Percentiles rank a stretch among this genome's conserved stretches.
phyloP scores from a whole-genome alignment of 2,329 filamentous ascomycete genomes.

The Arthrobotrys megalospora region DNA sequence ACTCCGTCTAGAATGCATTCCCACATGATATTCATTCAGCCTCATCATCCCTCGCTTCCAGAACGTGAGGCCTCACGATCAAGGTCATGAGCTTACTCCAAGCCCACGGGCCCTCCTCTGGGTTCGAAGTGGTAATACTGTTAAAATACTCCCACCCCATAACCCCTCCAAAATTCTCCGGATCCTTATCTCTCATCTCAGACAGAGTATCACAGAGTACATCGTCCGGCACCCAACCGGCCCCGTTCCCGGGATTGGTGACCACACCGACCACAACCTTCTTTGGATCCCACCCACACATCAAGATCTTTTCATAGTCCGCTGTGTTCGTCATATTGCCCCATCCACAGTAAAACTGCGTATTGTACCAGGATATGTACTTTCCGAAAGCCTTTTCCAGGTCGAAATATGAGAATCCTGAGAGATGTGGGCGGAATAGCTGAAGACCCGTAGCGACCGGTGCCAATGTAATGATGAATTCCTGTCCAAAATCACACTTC shows the following conservation, averaged over 20 bases:
- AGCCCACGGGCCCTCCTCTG: constrained; percentile 67
- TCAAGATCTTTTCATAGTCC: constrained; percentile 72
- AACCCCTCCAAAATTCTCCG: constrained; percentile 77
- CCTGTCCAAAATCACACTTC: constrained; percentile 77
- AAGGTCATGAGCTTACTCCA: constrained; percentile 74
- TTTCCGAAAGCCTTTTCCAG: constrained; percentile 75
- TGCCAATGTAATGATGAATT: constrained; percentile 84
- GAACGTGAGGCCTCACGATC: constrained; percentile 49
- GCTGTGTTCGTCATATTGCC: constrained; percentile 72
- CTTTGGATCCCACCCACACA: constrained; percentile 78
- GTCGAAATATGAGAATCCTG: constrained; percentile 84
- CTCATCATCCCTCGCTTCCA: background rate
- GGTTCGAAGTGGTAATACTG: constrained; percentile 45
- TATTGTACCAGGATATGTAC: constrained; percentile 81
- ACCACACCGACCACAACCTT: constrained; percentile 86
- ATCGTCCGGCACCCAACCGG: constrained; percentile 75
- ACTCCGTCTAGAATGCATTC: constrained; percentile 28
- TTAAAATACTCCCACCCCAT: constrained; percentile 99
- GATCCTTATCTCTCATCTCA: constrained; percentile 45
- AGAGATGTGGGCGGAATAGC: constrained; percentile 74
- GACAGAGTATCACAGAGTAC: constrained; percentile 68
- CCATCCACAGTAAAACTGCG: constrained; percentile 95
- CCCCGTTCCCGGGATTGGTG: constrained; percentile 82
- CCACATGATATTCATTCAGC: constrained; percentile 1
- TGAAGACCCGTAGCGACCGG: constrained; percentile 84